Percentiles rank a stretch among this genome's conserved stretches.
Conservation (phyloP, 2,329 filamentous ascomycete genomes). For the Sclerotinia nivalis region DNA sequence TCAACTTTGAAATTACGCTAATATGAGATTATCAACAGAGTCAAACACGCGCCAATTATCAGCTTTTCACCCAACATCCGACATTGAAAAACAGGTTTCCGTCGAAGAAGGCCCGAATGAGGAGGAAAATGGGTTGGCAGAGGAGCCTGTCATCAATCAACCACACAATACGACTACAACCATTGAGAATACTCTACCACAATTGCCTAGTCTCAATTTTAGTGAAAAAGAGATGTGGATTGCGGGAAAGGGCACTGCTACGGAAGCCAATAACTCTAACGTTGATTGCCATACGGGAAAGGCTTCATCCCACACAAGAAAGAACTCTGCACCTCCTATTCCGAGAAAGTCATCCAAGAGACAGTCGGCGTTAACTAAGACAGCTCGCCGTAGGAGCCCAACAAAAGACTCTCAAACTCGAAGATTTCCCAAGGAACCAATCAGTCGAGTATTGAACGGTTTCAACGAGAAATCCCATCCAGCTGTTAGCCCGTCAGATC, state of each 20-base stretch:
- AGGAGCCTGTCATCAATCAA: not conserved
- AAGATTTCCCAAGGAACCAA: not conserved
- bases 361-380: slow-evolving; percentile 24
- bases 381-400: slow-evolving; percentile 8
- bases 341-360: slow-evolving; percentile 35
- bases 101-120: not conserved
- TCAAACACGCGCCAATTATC: not conserved
- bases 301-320: slow-evolving; percentile 24
- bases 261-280: not conserved
- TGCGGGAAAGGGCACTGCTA: not conserved
- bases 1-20: slow-evolving; percentile 5
- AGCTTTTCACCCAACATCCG: not conserved
- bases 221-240: slow-evolving; percentile 7
- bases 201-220: slow-evolving; percentile 17
- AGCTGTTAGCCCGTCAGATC: not conserved
- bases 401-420: not conserved
- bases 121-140: not conserved
- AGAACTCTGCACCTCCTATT: slow-evolving; percentile 30
- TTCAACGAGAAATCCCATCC: not conserved
- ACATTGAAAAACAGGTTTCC: not conserved
- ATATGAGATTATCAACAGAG: not conserved
- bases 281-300: not conserved
- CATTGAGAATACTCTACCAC: not conserved
- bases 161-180: not conserved
- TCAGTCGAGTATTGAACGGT: not conserved